phyloP scores from a whole-genome alignment of 139 green algal genomes.

The Chlorella sp. region DNA sequence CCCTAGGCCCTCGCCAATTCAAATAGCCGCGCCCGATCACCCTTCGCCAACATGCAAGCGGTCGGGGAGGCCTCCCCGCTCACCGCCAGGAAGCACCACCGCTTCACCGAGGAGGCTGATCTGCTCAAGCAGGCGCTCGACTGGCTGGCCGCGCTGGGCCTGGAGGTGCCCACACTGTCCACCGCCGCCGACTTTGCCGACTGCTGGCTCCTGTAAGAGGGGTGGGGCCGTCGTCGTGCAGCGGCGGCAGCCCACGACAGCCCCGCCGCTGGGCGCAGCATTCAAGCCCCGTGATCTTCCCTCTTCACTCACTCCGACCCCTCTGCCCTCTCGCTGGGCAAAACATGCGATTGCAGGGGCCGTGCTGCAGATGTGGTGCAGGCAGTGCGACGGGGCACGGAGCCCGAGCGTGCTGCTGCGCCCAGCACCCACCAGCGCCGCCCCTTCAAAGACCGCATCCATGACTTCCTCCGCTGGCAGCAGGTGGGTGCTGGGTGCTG shows the following conservation, averaged over 20 bases:
- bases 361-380: slow-evolving; percentile 10
- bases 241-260: neutral
- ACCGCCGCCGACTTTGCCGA: neutral
- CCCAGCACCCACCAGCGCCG: neutral
- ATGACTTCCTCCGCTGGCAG: neutral
- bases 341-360: neutral
- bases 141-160: neutral
- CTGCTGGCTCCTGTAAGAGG: slow-evolving; percentile 17
- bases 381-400: neutral
- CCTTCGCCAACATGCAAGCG: no score
- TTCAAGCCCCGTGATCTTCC: neutral
- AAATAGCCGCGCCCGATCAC: no score
- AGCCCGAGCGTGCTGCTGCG: neutral
- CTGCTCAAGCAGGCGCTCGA: neutral
- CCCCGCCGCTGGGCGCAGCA: neutral
- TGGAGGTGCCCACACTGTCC: neutral
- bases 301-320: neutral
- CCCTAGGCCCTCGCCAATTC: no score
- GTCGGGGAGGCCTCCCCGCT: no score
- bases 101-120: neutral
- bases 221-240: neutral
- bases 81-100: no score
- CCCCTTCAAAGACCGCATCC: neutral
- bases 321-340: neutral
- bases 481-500: neutral